These are phyloP conservation scores for Cladorrhinum samala DNA, from an alignment of 495 filamentous ascomycete species.

Conservation along the genomic window DNA sequence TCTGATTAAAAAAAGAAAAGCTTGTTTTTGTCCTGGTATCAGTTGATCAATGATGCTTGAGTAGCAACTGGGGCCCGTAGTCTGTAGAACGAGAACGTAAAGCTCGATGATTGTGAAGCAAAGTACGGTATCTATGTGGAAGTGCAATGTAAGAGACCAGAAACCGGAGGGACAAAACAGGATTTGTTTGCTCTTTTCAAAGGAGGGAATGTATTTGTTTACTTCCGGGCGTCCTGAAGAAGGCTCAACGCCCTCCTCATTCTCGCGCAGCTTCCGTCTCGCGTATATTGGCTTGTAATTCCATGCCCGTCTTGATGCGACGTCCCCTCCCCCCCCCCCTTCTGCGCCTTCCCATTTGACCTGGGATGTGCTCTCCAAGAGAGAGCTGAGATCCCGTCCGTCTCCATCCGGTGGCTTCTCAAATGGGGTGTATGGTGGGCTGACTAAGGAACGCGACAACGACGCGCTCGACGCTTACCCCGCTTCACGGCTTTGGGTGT, in stretches of 20 bases:
- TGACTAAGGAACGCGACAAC: conserved; percentile 29
- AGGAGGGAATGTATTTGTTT: conserved; percentile 16
- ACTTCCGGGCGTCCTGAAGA: conserved; percentile 14
- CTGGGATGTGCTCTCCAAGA: too few relatives aligned
- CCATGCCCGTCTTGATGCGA: too few relatives aligned
- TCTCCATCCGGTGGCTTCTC: background rate
- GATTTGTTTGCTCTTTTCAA: conserved; percentile 1
- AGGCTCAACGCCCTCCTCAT: conserved; percentile 5
- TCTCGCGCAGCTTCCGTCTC: conserved; percentile 8
- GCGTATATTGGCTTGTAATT: background rate
- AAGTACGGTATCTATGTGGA: background rate
- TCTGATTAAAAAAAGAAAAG: conserved; percentile 21
- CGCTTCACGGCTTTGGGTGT: background rate
- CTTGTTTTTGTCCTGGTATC: conserved; percentile 6
- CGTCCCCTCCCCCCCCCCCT: too few relatives aligned
- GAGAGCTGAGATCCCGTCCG: too few relatives aligned
- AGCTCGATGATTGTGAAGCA: background rate
- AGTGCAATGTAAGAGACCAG: background rate
- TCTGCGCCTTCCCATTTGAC: background rate
- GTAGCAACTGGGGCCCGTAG: conserved; percentile 18
- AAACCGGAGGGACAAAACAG: background rate
- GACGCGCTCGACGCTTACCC: conserved; percentile 7
- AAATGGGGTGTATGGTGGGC: background rate
- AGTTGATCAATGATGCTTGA: conserved; percentile 26
- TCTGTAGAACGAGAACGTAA: conserved; percentile 6